Base-by-base conservation (phyloP, 202 grass and related monocot species). In the Carex arenaria region DNA sequence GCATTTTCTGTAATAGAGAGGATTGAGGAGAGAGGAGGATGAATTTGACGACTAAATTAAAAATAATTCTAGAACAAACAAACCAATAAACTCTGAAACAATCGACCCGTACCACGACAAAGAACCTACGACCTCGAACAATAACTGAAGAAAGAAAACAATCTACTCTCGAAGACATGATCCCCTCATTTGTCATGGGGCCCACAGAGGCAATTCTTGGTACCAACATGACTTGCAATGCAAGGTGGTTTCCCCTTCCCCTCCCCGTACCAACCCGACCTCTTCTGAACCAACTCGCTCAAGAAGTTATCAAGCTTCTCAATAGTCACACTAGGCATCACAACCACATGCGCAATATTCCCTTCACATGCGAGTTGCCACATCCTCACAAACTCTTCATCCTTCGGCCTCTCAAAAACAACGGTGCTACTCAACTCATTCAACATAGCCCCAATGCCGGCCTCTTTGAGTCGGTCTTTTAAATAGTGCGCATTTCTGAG, bases 351-450 rank as follows among this genome's bases (percentile, higher is more conserved):
- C 0, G 92, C 81, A 7, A 94, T 93, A 40, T 80, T 90, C 8
- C 86, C 88, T 68, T 90, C 81, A 12, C 88, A 88, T 31, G 88
- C 91, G 23, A 90, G 88, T 59, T 93, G 88, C 91, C 91, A 93
- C 45, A 26, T 70, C 17, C 84, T 71, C 22, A 90, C 86, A 80
- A 93, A 93, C 28, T 87, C 91, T 13, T 87, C 86, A 32, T 90
- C 86, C 78, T 85, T 87, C n/a, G 91, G 91, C 71, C 88, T 88
- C 84, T 88, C 88, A 42, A 93, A 88, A 61, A 93, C 91, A 31
- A 90, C 88, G 0, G 91, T 90, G 66, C 88, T 88, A 20, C 91
- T 90, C 49, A 88, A 68, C 19, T 90, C 91, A 40, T 90, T 93
- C 80, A 93, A 82, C 88, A 88, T 90, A 5, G 65, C 84, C 54